Evolutionary conservation across 352 stramenopile species (phyloP), one percentile per base, ranked within the genome.

Genomic region (Phytophthora cactorum): DNA sequence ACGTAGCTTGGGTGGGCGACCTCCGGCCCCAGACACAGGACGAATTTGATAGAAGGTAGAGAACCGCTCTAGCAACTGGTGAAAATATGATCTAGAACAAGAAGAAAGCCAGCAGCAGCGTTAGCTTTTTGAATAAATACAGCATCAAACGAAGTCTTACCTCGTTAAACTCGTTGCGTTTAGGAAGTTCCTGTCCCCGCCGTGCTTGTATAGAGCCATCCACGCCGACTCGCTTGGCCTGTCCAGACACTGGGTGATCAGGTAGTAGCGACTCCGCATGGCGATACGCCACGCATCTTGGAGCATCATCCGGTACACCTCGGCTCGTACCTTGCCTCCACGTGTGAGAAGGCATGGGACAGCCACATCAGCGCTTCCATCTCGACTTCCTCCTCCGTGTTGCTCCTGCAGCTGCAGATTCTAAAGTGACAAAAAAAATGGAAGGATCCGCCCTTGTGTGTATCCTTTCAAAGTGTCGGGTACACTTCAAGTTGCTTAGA

Each of bases 121-220:
- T 31, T 55, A 44, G 31, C 1, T 5, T 5, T 31, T 39, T 39
- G 7, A 39, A 39, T 12, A 28, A n/a, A 17, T 22, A 36, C 46
- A 38, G 27, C 8, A 55, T 8, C 17, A 57, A 6, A 34, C 29
- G 22, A 9, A 7, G 2, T 45, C 9, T 12, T 22, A 46, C 50
- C 50, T n/a, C 12, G 32, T 36, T 11, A 57, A 32, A 34, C 50
- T 57, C 2, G 50, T 59, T 11, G 51, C 9, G 22, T 57, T 57
- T 2, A 57, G 17, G 22, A 58, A 58, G 52, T 58, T 58, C 2
- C 15, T 22, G 52, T 58, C 32, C n/a, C 1, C 27, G 10, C 34
- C 52, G 32, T 49, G 22, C 10, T 36, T 47, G 52, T 58, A 45
- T 22, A 56, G 8, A 15, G 28, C 7, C 50, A 56, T 56, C 50